These are phyloP conservation scores for Diaporthe ilicicola DNA, from an alignment of 2,329 filamentous ascomycete species.

Conservation along the genomic window DNA sequence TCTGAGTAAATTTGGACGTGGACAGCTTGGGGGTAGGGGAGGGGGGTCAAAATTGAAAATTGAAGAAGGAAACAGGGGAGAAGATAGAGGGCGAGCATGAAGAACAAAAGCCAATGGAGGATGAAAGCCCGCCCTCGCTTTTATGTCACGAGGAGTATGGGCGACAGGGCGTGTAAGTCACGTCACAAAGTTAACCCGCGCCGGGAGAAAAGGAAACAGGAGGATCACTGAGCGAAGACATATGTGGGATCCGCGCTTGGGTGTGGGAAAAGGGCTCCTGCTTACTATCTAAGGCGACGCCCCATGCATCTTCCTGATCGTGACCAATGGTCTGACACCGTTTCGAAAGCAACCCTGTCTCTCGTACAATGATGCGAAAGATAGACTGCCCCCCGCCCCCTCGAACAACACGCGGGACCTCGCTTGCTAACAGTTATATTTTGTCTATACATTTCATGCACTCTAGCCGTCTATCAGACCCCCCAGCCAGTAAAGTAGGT, in stretches of 20 bases:
- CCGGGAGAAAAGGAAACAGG: background rate
- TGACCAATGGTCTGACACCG: constrained; percentile 28
- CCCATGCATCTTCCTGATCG: background rate
- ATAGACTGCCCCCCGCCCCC: background rate
- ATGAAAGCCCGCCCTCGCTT: background rate
- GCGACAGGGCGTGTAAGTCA: background rate
- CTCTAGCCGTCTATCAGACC: constrained; percentile 22
- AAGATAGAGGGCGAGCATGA: background rate
- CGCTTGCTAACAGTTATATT: background rate
- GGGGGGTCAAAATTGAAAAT: background rate
- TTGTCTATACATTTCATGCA: background rate
- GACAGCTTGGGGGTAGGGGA: background rate
- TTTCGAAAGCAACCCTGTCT: constrained; percentile 8
- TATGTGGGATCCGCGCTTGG: background rate
- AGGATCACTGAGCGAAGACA: background rate
- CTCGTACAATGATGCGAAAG: background rate
- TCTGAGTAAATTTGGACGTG: background rate
- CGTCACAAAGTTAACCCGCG: constrained; percentile 16
- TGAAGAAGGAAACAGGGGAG: background rate
- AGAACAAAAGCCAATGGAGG: background rate
- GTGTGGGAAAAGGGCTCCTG: background rate
- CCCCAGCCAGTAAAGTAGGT: constrained; percentile 30
- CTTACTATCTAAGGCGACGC: background rate
- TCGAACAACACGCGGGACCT: background rate
- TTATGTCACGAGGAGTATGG: background rate